Conservation (phyloP, 129 eudicot species). For the Chrysanthemum makinoi region DNA sequence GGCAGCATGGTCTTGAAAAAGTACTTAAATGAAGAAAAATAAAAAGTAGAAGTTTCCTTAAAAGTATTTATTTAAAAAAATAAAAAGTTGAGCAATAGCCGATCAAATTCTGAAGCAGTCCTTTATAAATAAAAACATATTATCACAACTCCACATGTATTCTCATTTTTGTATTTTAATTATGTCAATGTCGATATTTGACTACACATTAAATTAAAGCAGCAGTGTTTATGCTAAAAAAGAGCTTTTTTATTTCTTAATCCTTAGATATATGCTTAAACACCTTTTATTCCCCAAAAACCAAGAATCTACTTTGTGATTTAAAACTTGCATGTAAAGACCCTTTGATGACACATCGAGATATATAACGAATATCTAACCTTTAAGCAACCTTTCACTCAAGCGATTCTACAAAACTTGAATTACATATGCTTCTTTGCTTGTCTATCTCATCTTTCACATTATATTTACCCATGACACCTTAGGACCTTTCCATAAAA, state of each 20-base stretch:
- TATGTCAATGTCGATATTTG: too few relatives aligned
- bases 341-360: conserved; percentile 32
- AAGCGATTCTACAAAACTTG: conserved; percentile 60
- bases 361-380: conserved; percentile 56
- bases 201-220: too few relatives aligned
- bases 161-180: too few relatives aligned
- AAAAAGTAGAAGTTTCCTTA: too few relatives aligned
- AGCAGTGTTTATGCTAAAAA: too few relatives aligned
- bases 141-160: too few relatives aligned
- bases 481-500: background rate
- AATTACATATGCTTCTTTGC: conserved; percentile 3
- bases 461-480: conserved; percentile 14
- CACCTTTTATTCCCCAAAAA: conserved; percentile 20
- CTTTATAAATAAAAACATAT: too few relatives aligned
- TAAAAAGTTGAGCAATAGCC: too few relatives aligned
- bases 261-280: conserved; percentile 1
- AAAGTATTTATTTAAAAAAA: too few relatives aligned
- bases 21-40: too few relatives aligned
- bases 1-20: too few relatives aligned
- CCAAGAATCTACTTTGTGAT: conserved; percentile 24
- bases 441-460: background rate
- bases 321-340: conserved; percentile 35
- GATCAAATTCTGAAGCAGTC: too few relatives aligned
- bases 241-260: conserved; percentile 12
- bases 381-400: conserved; percentile 97